Conservation (phyloP, 139 green algal species). For the Coelastrella sp. region DNA sequence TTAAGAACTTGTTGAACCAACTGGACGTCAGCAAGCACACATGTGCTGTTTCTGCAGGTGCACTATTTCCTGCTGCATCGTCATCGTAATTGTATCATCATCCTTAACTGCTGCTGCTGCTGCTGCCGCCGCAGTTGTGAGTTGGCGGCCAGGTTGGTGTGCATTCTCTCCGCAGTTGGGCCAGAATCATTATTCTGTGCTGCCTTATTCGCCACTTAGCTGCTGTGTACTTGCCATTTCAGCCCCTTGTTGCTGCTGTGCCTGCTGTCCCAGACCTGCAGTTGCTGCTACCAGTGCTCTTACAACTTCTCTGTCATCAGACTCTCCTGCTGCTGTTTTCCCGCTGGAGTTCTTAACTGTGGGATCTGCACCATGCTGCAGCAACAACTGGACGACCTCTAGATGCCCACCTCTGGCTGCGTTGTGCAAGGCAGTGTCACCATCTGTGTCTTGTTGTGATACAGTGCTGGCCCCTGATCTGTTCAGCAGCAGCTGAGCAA, state of each 20-base stretch:
- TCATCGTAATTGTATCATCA: too few species aligned
- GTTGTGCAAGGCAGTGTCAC: slow-evolving; percentile 68
- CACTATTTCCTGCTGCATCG: too few species aligned
- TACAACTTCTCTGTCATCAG: slow-evolving; percentile 38
- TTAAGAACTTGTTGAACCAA: too few species aligned
- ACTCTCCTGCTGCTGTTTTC: slow-evolving; percentile 49
- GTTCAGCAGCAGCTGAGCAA: slow-evolving; percentile 51
- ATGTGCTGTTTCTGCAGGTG: too few species aligned
- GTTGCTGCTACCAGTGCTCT: slow-evolving; percentile 9
- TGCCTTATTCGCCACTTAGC: neutral
- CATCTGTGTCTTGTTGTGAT: slow-evolving; percentile 52
- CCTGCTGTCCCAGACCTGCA: neutral
- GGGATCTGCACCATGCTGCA: slow-evolving; percentile 49
- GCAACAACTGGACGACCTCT: slow-evolving; percentile 46
- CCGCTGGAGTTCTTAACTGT: slow-evolving; percentile 40
- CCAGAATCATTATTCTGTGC: neutral
- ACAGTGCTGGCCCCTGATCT: neutral
- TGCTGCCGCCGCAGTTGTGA: neutral
- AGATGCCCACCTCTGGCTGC: slow-evolving; percentile 57
- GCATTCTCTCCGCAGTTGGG: neutral
- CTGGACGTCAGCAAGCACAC: too few species aligned
- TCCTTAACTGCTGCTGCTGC: neutral
- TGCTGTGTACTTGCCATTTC: neutral
- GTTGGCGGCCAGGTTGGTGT: neutral
- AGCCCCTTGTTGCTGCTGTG: neutral